Percentiles rank a stretch among this genome's conserved stretches.
Evolutionary conservation across 805 yeast species (phyloP).

Genomic region (Deakozyma indianensis): DNA sequence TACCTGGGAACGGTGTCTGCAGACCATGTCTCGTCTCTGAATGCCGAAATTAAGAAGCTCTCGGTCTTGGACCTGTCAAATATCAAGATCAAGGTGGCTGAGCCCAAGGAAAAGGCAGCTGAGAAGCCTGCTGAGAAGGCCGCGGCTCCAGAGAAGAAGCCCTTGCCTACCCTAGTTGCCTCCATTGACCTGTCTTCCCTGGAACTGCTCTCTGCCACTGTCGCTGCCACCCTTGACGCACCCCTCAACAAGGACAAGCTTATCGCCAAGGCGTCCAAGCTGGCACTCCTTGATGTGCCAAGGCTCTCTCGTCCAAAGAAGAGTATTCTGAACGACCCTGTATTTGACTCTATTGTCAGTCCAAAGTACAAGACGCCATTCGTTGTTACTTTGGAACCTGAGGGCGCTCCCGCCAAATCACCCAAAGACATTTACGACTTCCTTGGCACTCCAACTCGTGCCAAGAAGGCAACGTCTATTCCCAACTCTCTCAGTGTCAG

Average conservation of each 20-base stretch:
- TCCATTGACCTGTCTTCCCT: slow-evolving; percentile 10
- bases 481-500: slow-evolving; percentile 12
- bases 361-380: slow-evolving; percentile 30
- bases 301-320: slow-evolving; percentile 25
- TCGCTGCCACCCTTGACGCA: slow-evolving; percentile 15
- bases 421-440: slow-evolving; percentile 19
- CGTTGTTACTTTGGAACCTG: slow-evolving; percentile 20
- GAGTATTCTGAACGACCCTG: slow-evolving; percentile 37
- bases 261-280: slow-evolving; percentile 30
- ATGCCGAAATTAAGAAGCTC: slow-evolving; percentile 39
- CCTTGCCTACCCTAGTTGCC: slow-evolving; percentile 11
- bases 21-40: slow-evolving; percentile 37
- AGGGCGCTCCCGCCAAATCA: slow-evolving; percentile 11
- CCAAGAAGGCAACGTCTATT: slow-evolving; percentile 2
- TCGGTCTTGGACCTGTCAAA: slow-evolving; percentile 61
- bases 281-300: slow-evolving; percentile 25
- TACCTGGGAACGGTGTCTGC: slow-evolving; percentile 57
- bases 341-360: slow-evolving; percentile 44
- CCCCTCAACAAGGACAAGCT: slow-evolving; percentile 20
- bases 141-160: slow-evolving; percentile 8
- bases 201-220: slow-evolving; percentile 8
- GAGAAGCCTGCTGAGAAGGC: slow-evolving; percentile 10
- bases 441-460: slow-evolving; percentile 11
- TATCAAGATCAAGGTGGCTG: slow-evolving; percentile 21
- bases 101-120: slow-evolving; percentile 18